Base-by-base conservation (phyloP, 2,329 filamentous ascomycete species). In the Pyrenophora teres region DNA sequence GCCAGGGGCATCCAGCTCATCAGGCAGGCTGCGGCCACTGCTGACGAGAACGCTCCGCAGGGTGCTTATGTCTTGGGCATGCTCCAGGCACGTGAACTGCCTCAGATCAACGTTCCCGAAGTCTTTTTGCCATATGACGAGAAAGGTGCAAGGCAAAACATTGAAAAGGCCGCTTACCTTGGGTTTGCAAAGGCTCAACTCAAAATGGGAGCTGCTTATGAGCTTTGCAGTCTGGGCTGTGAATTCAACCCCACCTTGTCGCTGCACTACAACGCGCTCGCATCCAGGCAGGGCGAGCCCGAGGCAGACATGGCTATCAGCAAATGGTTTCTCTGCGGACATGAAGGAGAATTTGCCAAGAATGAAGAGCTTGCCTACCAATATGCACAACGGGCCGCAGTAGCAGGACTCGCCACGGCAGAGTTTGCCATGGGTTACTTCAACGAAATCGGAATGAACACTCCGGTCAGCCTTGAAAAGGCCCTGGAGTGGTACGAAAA, bases 341-440 rank as follows among this genome's bases (percentile, higher is more conserved):
- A 94, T 60, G 93, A 97, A 62, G 88, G 88, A 18, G 82, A 95
- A 6, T 97, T 99, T 69, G 84, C 90, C 54, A 97, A 97, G 81
- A 97, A 97, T 67, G 94, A 99, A 74, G 89, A 93, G 70, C 78
- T 97, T 41, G 93, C 94, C 6, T 99, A 90, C 75, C 88, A 86
- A 44, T 97, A 96, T 69, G 94, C 94, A 1, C 85, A 93, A 64
- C 85, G 93, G 60, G 94, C 94, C 9, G 93, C 94, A 7, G 80
- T 85, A 43, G 84, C 86, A 33, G 92, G 92, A 48, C 81, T 97
- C 41, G 82, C 91, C 0, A 97, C 92, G 0, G 94, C 92, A 41
- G 92, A 97, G 73, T 99, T 99, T 68, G 94, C 94, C 21, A 85
- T 99, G 80, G 93, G 93, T 9, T 99, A 99, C 75, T 99, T 97